Evolutionary conservation across 2,329 filamentous ascomycete species (phyloP).

Genomic region (Trichoderma arundinaceum): DNA sequence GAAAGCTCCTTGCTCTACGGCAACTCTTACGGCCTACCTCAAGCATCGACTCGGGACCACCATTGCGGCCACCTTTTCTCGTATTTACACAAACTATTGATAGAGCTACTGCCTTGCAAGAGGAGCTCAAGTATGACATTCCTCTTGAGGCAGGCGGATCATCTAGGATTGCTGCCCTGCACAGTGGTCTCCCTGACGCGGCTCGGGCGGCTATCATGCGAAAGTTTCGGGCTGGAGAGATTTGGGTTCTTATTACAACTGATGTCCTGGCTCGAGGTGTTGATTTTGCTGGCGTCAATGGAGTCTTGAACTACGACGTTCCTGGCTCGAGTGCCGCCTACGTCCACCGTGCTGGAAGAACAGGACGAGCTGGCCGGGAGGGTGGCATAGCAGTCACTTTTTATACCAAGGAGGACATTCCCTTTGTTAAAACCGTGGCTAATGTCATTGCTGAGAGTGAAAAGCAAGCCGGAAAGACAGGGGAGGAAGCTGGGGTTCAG

Average conservation of each 20-base stretch:
- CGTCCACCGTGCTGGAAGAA: constrained; percentile 90
- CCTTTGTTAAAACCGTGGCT: constrained; percentile 85
- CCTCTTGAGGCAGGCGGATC: constrained; percentile 85
- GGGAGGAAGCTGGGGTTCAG: constrained; percentile 66
- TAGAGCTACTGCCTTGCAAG: constrained; percentile 82
- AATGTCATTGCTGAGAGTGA: constrained; percentile 89
- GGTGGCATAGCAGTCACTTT: constrained; percentile 92
- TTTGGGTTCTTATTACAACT: constrained; percentile 96
- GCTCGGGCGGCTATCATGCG: constrained; percentile 83
- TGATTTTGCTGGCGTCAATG: constrained; percentile 93
- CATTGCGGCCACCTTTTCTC: constrained; percentile 84
- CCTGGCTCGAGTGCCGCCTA: constrained; percentile 89
- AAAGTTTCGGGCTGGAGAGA: constrained; percentile 85
- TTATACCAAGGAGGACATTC: constrained; percentile 94
- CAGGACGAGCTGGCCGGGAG: constrained; percentile 83
- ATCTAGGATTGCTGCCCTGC: constrained; percentile 84
- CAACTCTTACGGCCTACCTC: constrained; percentile 82
- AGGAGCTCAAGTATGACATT: constrained; percentile 93
- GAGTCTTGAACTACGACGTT: constrained; percentile 97
- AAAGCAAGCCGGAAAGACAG: constrained; percentile 64
- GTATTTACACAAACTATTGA: constrained; percentile 97
- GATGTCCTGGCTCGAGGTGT: constrained; percentile 91
- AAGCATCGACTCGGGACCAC: constrained; percentile 58
- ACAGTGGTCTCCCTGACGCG: constrained; percentile 80
- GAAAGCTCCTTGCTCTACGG: constrained; percentile 88